Conservation (phyloP, 148 eudicot species). For the Euryodendron excelsum region DNA sequence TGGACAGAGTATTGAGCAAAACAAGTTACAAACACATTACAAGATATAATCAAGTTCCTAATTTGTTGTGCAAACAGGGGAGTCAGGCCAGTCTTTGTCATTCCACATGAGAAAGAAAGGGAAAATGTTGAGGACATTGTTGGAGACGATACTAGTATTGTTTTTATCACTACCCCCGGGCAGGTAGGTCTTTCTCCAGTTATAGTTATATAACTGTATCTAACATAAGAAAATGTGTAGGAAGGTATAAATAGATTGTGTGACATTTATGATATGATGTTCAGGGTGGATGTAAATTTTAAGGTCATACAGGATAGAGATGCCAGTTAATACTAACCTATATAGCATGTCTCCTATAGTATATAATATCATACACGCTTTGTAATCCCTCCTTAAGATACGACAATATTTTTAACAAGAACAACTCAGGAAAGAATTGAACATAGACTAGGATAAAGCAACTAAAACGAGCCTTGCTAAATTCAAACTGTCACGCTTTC, state of each 20-base stretch:
- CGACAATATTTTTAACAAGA: too few species aligned
- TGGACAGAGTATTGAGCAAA: background rate
- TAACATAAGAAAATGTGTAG: background rate
- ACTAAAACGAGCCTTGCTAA: background rate
- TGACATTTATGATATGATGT: background rate
- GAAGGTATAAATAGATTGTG: background rate
- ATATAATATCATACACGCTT: background rate
- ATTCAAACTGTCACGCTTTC: background rate
- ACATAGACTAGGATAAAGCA: background rate
- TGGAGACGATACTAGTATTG: conserved; percentile 68
- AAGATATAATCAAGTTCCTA: background rate
- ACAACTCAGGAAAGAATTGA: background rate
- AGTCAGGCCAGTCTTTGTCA: conserved; percentile 72
- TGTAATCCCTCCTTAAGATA: background rate
- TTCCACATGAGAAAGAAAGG: conserved; percentile 90
- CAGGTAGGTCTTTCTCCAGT: conserved; percentile 44
- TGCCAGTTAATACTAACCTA: too few species aligned
- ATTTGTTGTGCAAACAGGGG: conserved; percentile 40
- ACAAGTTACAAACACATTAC: background rate
- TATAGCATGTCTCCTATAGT: too few species aligned
- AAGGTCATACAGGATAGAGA: background rate
- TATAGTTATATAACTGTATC: background rate
- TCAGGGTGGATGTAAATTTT: background rate
- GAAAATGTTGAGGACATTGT: conserved; percentile 76
- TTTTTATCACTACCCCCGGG: conserved; percentile 85